Evolutionary conservation across 768 basidiomycete species (phyloP).

Genomic region (Udeniomyces megalosporus): DNA sequence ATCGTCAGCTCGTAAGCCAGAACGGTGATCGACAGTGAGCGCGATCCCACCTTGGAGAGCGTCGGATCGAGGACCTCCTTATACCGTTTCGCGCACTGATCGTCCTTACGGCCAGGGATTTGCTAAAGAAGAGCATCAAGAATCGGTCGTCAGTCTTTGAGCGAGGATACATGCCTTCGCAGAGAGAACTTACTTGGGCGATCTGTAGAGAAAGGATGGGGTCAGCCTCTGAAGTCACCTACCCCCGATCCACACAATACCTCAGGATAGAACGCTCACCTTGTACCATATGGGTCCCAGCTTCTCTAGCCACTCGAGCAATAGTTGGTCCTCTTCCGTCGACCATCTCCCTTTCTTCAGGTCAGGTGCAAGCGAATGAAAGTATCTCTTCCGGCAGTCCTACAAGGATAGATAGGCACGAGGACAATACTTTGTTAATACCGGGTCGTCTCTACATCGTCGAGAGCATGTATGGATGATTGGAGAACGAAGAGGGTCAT

Average conservation of each 20-base stretch:
- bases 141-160: too few relatives aligned
- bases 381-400: conserved; percentile 17
- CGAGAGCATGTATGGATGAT: neutral
- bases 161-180: too few relatives aligned
- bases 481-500: too few relatives aligned
- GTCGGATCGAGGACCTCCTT: conserved; percentile 15
- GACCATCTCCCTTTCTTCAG: conserved; percentile 17
- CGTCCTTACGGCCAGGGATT: conserved; percentile 17
- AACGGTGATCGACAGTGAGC: neutral
- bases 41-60: conserved; percentile 7
- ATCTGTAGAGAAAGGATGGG: too few relatives aligned
- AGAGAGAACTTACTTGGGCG: conserved; percentile 9
- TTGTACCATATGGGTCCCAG: conserved; percentile 16
- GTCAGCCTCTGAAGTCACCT: too few relatives aligned
- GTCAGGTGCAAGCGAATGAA: conserved; percentile 17
- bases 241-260: too few relatives aligned
- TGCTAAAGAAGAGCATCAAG: too few relatives aligned
- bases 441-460: neutral
- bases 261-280: neutral
- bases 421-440: too few relatives aligned
- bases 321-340: conserved; percentile 14
- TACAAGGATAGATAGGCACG: neutral
- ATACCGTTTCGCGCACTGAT: conserved; percentile 16
- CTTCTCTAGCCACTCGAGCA: conserved; percentile 12
- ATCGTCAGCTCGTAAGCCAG: neutral